A percentile compares a stretch with the other conserved stretches of the same genome.
These are phyloP conservation scores for Marchantia polymorpha DNA, from an alignment of 225 moss, liverwort and hornwort species.

Conservation along the genomic window DNA sequence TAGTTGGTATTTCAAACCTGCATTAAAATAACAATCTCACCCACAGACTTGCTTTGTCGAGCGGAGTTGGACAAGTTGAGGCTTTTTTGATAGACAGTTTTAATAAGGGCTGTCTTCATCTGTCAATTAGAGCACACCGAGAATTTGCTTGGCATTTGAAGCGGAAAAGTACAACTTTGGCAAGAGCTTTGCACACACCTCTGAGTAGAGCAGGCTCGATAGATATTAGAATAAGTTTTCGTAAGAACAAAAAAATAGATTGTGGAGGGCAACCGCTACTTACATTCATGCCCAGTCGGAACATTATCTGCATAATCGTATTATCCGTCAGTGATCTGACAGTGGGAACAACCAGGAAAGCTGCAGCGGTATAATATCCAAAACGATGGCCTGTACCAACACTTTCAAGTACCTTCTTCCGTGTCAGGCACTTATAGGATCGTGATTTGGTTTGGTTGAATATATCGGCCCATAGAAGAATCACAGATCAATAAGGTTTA, in stretches of 20 bases:
- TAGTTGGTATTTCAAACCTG: conserved; percentile 28
- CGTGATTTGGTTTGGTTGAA: background rate
- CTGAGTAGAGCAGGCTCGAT: background rate
- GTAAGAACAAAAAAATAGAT: background rate
- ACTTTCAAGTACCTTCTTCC: conserved; percentile 9
- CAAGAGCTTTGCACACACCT: background rate
- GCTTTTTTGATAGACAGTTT: conserved; percentile 49
- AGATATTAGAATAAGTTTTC: background rate
- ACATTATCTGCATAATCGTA: conserved; percentile 46
- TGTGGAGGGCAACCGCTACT: background rate
- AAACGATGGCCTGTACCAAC: conserved; percentile 32
- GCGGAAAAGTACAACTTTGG: background rate
- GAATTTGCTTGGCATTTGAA: background rate
- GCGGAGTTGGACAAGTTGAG: conserved; percentile 45
- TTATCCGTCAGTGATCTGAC: conserved; percentile 43
- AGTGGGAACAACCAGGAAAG: conserved; percentile 44
- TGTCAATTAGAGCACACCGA: conserved; percentile 8
- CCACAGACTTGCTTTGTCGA: conserved; percentile 50
- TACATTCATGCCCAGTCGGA: conserved; percentile 49
- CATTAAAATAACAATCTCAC: conserved; percentile 54
- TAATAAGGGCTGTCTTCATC: conserved; percentile 48
- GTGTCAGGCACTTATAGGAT: background rate
- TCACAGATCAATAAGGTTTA: background rate
- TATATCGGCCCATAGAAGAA: background rate
- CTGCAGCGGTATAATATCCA: conserved; percentile 49